Evolutionary conservation across 352 stramenopile genomes (phyloP).

Genomic region (Phytophthora kernoviae): DNA sequence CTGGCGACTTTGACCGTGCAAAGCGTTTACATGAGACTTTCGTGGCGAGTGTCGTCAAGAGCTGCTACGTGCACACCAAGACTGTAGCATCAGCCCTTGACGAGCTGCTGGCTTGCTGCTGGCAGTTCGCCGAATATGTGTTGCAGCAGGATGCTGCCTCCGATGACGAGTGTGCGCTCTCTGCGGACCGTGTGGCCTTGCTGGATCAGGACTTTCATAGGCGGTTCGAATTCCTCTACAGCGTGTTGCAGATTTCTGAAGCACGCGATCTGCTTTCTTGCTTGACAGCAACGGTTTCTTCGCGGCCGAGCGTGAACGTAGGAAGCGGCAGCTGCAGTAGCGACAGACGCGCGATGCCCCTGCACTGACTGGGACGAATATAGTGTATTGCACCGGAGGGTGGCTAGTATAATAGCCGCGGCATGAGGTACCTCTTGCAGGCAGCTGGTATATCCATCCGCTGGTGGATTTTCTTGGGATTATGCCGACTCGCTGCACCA

Average conservation of each 20-base stretch:
- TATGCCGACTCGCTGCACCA: constrained; percentile 2
- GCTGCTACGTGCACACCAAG: constrained; percentile 74
- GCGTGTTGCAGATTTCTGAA: constrained; percentile 64
- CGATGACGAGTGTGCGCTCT: constrained; percentile 13
- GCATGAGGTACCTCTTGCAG: neutral
- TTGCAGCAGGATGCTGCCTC: constrained; percentile 39
- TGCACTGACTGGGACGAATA: too few relatives aligned
- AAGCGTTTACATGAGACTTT: constrained; percentile 77
- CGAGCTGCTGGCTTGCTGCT: constrained; percentile 66
- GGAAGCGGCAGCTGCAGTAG: constrained; percentile 29
- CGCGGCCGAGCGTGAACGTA: constrained; percentile 41
- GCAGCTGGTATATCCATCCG: constrained; percentile 31
- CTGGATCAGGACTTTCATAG: constrained; percentile 60
- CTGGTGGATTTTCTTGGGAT: constrained; percentile 37
- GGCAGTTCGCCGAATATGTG: constrained; percentile 74
- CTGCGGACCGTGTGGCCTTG: constrained; percentile 35
- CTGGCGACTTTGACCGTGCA: constrained; percentile 69
- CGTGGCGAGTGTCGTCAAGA: constrained; percentile 66
- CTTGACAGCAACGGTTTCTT: constrained; percentile 81
- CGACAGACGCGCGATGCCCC: neutral
- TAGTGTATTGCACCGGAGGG: neutral
- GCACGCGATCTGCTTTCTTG: constrained; percentile 72
- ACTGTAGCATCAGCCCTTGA: constrained; percentile 62
- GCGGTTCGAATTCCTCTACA: constrained; percentile 68
- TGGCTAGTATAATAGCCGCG: neutral